Evolutionary conservation across 495 filamentous ascomycete genomes (phyloP).

Genomic region (Bacidia gigantensis): DNA sequence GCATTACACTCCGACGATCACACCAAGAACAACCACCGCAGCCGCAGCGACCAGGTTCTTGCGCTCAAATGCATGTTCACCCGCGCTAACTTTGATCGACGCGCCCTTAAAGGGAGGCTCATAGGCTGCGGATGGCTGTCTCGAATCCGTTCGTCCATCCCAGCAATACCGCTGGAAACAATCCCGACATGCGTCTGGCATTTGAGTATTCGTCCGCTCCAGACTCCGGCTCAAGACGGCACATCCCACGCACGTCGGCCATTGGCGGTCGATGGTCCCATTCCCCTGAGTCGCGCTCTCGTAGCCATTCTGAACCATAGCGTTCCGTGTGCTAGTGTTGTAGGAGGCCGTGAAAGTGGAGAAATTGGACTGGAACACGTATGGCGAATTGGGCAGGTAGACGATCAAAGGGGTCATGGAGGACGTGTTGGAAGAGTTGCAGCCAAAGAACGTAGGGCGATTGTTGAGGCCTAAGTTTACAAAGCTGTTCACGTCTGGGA

Average conservation of each 20-base stretch:
- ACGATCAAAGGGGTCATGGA: slow-evolving; percentile 53
- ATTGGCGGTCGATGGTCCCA: slow-evolving; percentile 52
- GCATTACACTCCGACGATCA: neutral
- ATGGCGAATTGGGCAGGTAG: slow-evolving; percentile 83
- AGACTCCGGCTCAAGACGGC: slow-evolving; percentile 70
- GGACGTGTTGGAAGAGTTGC: slow-evolving; percentile 56
- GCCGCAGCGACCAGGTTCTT: neutral
- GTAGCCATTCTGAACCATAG: slow-evolving; percentile 73
- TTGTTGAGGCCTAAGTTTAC: slow-evolving; percentile 75
- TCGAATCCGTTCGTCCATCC: slow-evolving; percentile 52
- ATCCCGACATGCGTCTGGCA: slow-evolving; percentile 51
- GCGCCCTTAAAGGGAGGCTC: slow-evolving; percentile 20
- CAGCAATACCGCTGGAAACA: slow-evolving; percentile 85
- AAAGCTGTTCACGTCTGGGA: slow-evolving; percentile 79
- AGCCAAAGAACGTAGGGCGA: slow-evolving; percentile 87
- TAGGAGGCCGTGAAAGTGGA: slow-evolving; percentile 57
- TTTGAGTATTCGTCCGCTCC: slow-evolving; percentile 45
- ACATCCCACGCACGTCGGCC: slow-evolving; percentile 74
- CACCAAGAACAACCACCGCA: neutral
- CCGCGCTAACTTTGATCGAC: slow-evolving; percentile 6
- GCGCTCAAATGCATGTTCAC: neutral
- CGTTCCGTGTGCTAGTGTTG: slow-evolving; percentile 49
- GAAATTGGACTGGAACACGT: slow-evolving; percentile 55
- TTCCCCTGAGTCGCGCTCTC: slow-evolving; percentile 73
- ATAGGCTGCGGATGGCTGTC: slow-evolving; percentile 20